A percentile compares a stretch with the other conserved stretches of the same genome.
Evolutionary conservation across 1,284 basidiomycete species (phyloP).

Genomic region (Athelia sp.): DNA sequence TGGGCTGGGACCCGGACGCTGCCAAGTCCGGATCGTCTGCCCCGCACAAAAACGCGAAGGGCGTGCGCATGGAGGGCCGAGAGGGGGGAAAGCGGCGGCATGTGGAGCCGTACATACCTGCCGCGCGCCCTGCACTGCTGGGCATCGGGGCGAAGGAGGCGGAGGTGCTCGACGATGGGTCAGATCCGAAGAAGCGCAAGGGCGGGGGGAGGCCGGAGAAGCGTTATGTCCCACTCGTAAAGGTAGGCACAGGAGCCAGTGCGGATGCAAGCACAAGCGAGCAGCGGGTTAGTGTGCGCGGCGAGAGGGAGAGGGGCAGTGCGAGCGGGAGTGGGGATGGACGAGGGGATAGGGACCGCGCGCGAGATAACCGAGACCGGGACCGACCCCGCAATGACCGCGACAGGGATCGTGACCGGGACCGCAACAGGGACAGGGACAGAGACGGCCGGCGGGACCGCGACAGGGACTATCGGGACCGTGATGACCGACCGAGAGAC

Average conservation of each 20-base stretch:
- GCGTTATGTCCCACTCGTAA: slow-evolving; percentile 1
- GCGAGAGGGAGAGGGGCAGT: not conserved
- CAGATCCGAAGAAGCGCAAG: slow-evolving; percentile 30
- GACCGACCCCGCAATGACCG: slow-evolving; percentile 12
- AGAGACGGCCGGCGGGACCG: not conserved
- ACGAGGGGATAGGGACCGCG: slow-evolving; percentile 4
- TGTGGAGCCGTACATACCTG: slow-evolving; percentile 77
- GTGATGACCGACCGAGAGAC: slow-evolving; percentile 17
- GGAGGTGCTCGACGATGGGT: slow-evolving; percentile 62
- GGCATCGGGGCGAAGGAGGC: slow-evolving; percentile 90
- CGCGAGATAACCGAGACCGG: slow-evolving; percentile 18
- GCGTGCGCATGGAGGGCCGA: too few species aligned
- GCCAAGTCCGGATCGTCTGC: slow-evolving; percentile 52
- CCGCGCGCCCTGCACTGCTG: slow-evolving; percentile 75
- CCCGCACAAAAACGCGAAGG: slow-evolving; percentile 38
- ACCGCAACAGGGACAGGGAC: slow-evolving; percentile 5
- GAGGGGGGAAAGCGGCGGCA: too few species aligned
- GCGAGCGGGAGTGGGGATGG: not conserved
- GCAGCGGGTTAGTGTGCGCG: not conserved
- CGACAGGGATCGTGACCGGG: slow-evolving; percentile 6
- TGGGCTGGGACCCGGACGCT: slow-evolving; percentile 92
- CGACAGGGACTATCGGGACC: slow-evolving; percentile 16
- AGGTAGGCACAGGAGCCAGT: not conserved
- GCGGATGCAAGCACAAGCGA: not conserved
- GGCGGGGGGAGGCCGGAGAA: slow-evolving; percentile 21